These are phyloP conservation scores for Xerocomellus dryophilus DNA, from an alignment of 768 basidiomycete genomes.

Conservation along the genomic window DNA sequence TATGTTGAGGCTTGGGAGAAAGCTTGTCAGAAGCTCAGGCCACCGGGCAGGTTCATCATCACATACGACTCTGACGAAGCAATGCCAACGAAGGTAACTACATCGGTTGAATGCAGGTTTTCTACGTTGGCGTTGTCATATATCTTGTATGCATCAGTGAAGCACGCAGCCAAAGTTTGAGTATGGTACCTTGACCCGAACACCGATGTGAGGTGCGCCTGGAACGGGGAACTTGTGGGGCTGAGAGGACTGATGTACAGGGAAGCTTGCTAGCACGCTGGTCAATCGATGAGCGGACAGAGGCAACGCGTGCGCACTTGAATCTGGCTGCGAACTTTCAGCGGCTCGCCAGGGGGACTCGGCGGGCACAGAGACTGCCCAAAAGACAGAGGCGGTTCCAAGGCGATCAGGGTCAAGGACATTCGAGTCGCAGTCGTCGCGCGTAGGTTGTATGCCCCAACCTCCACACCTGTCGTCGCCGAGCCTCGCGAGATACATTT, in stretches of 20 bases:
- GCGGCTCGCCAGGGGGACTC: constrained; percentile 55
- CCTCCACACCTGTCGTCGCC: constrained; percentile 53
- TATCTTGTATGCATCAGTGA: constrained; percentile 40
- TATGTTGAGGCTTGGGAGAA: constrained; percentile 33
- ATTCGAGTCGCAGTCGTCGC: constrained; percentile 12
- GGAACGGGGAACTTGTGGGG: constrained; percentile 68
- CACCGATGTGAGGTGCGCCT: constrained; percentile 55
- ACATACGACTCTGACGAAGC: constrained; percentile 62
- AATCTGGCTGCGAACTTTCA: constrained; percentile 24
- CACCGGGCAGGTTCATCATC: not conserved
- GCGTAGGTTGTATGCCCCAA: constrained; percentile 60
- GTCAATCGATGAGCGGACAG: not conserved
- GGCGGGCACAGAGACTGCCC: constrained; percentile 75
- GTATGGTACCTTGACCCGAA: constrained; percentile 61
- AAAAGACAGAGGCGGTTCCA: constrained; percentile 60
- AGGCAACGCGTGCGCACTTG: constrained; percentile 17
- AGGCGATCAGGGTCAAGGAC: constrained; percentile 47
- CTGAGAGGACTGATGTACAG: constrained; percentile 28
- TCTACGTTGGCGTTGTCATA: constrained; percentile 50
- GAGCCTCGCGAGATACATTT: constrained; percentile 62
- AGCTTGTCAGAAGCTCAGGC: constrained; percentile 14
- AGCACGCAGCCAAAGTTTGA: not conserved
- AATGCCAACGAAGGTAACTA: constrained; percentile 73
- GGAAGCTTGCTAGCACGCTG: constrained; percentile 20
- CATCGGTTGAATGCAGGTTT: constrained; percentile 55